Evolutionary conservation across 805 yeast species (phyloP), one percentile per base, ranked within the genome.

Genomic region (Yamadazyma olivae): DNA sequence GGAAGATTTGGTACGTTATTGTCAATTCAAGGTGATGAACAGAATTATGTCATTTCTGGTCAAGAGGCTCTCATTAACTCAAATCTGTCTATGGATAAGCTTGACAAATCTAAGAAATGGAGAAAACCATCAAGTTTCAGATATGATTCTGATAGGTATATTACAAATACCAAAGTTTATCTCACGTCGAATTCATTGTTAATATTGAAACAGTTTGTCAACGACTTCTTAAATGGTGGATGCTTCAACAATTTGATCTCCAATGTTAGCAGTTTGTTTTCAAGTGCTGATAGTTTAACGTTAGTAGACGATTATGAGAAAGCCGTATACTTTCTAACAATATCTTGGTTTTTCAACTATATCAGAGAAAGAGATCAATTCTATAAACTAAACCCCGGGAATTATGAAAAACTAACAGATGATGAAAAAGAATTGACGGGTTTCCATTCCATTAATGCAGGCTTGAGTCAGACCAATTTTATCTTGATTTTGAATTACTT

Each of bases 1-100:
- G 90, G 93, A 2, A 71, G 95, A 35, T 91, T 91, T 64, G 99
- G 99, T 1, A 81, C 97, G 0, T 64, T 90, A 43, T 58, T 89
- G 8, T 81, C 95, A 2, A 68, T 91, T 20, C 79, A 81, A 41
- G 75, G 82, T 14, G 70, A 73, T 17, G 79, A 80, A 35, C 51
- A 40, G 17, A 57, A 84, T 14, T 75, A 86, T 5, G 73, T 88
- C 1, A 73, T 93, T 3, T 66, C 72, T 3, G 93, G 95, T 2
- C 90, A 85, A 46, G 74, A 75, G 19, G 87, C 81, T 3, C 49
- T 83, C 3, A 47, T 67, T 8, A 66, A 71, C 29, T 69, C 71
- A 15, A 61, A 45, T n/a, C 70, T 76, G 30, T 66, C 89, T 0
- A 57, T 91, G 23, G 72, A 75, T 17, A 72, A 77, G 29, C 61